phyloP scores from a whole-genome alignment of 768 basidiomycete genomes.

The Gymnopilus dilepis region DNA sequence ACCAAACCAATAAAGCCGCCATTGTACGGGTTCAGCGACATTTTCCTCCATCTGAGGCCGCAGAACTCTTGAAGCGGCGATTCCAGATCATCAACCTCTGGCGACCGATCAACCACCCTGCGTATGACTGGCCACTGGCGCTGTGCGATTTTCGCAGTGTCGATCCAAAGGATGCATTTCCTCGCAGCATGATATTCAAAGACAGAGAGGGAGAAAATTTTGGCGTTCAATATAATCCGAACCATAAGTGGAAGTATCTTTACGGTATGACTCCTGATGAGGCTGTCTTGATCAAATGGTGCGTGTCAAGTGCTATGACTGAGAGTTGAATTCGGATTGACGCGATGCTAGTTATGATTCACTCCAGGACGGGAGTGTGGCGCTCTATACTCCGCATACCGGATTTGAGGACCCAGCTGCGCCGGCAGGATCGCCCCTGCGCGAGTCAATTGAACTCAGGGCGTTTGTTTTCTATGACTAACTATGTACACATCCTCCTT shows the following conservation, averaged over 20 bases:
- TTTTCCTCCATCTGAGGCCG: slow-evolving; percentile 51
- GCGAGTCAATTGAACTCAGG: slow-evolving; percentile 65
- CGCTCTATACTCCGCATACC: slow-evolving; percentile 63
- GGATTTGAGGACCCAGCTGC: slow-evolving; percentile 59
- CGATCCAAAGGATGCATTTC: slow-evolving; percentile 46
- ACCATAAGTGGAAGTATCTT: slow-evolving; percentile 59
- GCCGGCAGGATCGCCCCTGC: slow-evolving; percentile 48
- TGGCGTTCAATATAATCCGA: slow-evolving; percentile 48
- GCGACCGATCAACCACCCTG: slow-evolving; percentile 56
- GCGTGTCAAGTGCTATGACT: too few species aligned
- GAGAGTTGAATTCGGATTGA: too few species aligned
- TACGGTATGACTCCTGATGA: slow-evolving; percentile 53
- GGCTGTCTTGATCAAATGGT: slow-evolving; percentile 57
- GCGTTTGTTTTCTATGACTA: slow-evolving; percentile 64
- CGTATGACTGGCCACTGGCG: slow-evolving; percentile 55
- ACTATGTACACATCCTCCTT: too few species aligned
- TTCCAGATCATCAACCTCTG: slow-evolving; percentile 69
- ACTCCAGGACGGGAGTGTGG: slow-evolving; percentile 49
- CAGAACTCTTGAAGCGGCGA: slow-evolving; percentile 47
- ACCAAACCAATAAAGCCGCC: slow-evolving; percentile 54
- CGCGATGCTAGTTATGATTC: slow-evolving; percentile 38
- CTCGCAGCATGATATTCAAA: slow-evolving; percentile 50
- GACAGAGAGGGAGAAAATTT: slow-evolving; percentile 57
- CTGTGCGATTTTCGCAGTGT: slow-evolving; percentile 58
- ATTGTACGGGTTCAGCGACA: slow-evolving; percentile 55